phyloP scores from a whole-genome alignment of 768 basidiomycete genomes.

The Suillus sp. region DNA sequence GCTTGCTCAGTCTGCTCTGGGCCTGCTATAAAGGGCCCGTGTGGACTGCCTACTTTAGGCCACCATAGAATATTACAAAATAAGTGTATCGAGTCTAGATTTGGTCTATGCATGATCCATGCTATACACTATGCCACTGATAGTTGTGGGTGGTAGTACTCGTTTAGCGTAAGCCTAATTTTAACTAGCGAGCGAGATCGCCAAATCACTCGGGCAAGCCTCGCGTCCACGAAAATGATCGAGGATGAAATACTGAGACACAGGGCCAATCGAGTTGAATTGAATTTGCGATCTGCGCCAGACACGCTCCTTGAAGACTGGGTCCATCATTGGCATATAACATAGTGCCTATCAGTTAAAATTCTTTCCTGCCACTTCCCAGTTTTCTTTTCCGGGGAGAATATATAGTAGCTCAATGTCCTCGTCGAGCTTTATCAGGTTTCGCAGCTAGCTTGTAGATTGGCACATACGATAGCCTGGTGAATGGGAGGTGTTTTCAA shows the following conservation, averaged over 20 bases:
- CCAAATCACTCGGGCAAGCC: neutral
- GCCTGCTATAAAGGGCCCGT: too few species aligned
- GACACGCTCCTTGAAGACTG: slow-evolving; percentile 20
- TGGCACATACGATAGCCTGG: slow-evolving; percentile 66
- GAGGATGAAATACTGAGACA: neutral
- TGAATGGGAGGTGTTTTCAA: slow-evolving; percentile 70
- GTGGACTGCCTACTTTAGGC: too few species aligned
- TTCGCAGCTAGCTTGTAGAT: slow-evolving; percentile 31
- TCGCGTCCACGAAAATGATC: neutral
- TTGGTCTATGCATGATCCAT: too few species aligned
- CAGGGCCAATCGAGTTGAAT: too few species aligned
- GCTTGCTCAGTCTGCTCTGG: neutral
- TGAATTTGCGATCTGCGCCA: too few species aligned
- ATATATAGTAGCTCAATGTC: slow-evolving; percentile 32
- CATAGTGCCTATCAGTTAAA: neutral
- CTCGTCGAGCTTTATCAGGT: slow-evolving; percentile 29
- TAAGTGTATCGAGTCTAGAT: too few species aligned
- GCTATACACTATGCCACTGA: too few species aligned
- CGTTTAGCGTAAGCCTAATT: too few species aligned
- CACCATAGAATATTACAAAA: too few species aligned
- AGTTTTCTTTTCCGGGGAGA: slow-evolving; percentile 22
- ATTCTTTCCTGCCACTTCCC: neutral
- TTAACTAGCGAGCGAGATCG: neutral
- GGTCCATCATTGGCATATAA: slow-evolving; percentile 17
- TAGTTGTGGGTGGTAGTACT: too few species aligned